Base-by-base conservation (phyloP, 257 asterid species). In the Nicotiana otophora region DNA sequence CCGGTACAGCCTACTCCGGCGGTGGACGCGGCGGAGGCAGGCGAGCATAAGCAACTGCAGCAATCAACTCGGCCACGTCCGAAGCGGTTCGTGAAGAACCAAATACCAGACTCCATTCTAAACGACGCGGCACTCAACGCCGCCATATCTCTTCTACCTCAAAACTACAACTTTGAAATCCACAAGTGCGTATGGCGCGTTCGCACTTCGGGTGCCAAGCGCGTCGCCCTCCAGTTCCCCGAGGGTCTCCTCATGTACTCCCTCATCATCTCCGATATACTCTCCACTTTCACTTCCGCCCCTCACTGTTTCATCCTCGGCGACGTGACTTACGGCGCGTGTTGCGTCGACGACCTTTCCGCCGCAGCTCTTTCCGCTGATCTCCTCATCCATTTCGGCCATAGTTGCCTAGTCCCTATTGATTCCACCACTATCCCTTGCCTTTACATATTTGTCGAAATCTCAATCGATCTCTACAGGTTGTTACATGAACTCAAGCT, bases 291-390 rank as follows among this genome's bases (percentile, higher is more conserved):
- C 89, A 95, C 98, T 64, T 88, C 84, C 63, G 97, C 87, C 81
- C 85, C 91, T 0, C 97, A 92, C 81, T 93, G 98, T 88, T 93
- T 93, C 85, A 72, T 96, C 90, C 97, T 96, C 81, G 98, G 97
- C 11, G 99, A 96, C 85, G 98, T 96, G 80, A 96, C 99, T 67
- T 96, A 92, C 88, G 98, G 98, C 78, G 99, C 98, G 4, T 96
- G 98, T 82, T 96, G 98, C 86, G 90, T 96, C 30, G 98, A 96
- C 51, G 99, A 94, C 83, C 98, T 96, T 54, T 88, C 99, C n/a
- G 94, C 97, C 19, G 89, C 91, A 10, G 99, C 99, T 4, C 97
- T 94, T 46, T 94, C 90, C 30, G 94, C 93, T 26, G 97, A 94
- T 82, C 88, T 96, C 30, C 90, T 96, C 53, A 97, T 96, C 26